phyloP scores from a whole-genome alignment of 805 yeast genomes.

The Pichia pseudocactophila region DNA sequence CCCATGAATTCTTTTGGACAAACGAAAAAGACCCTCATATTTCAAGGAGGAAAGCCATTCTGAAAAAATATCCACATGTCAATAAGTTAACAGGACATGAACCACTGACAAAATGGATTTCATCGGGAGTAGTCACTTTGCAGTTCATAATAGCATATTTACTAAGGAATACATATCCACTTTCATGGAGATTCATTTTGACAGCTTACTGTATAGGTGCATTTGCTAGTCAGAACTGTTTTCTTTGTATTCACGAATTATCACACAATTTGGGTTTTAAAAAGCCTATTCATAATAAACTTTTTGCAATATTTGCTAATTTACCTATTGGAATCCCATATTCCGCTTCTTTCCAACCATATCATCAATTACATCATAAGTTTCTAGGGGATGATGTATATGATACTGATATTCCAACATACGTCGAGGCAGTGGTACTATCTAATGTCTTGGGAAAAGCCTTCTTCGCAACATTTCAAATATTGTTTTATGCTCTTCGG shows the following conservation, averaged over 20 bases:
- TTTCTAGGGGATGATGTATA: slow-evolving; percentile 74
- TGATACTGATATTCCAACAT: slow-evolving; percentile 86
- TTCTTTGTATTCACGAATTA: slow-evolving; percentile 82
- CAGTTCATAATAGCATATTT: slow-evolving; percentile 60
- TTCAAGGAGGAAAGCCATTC: slow-evolving; percentile 59
- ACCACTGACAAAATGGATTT: slow-evolving; percentile 74
- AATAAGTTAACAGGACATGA: slow-evolving; percentile 77
- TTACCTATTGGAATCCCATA: slow-evolving; percentile 87
- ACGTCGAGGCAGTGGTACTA: slow-evolving; percentile 62
- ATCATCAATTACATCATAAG: slow-evolving; percentile 87
- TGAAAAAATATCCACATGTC: slow-evolving; percentile 71
- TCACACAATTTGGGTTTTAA: slow-evolving; percentile 80
- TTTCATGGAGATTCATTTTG: slow-evolving; percentile 44
- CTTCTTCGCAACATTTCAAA: slow-evolving; percentile 83
- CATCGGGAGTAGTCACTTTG: slow-evolving; percentile 52
- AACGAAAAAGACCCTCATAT: slow-evolving; percentile 75
- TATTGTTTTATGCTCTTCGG: slow-evolving; percentile 79
- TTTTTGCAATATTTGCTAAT: slow-evolving; percentile 70
- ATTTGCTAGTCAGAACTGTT: slow-evolving; percentile 74
- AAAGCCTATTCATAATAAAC: slow-evolving; percentile 65
- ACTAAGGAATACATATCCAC: slow-evolving; percentile 46
- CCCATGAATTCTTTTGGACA: slow-evolving; percentile 72
- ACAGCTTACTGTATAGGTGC: slow-evolving; percentile 79
- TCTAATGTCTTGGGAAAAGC: slow-evolving; percentile 80
- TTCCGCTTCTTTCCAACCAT: slow-evolving; percentile 81